These are phyloP conservation scores for Puccinia brachypodii DNA, from an alignment of 1,284 basidiomycete species.

Conservation along the genomic window DNA sequence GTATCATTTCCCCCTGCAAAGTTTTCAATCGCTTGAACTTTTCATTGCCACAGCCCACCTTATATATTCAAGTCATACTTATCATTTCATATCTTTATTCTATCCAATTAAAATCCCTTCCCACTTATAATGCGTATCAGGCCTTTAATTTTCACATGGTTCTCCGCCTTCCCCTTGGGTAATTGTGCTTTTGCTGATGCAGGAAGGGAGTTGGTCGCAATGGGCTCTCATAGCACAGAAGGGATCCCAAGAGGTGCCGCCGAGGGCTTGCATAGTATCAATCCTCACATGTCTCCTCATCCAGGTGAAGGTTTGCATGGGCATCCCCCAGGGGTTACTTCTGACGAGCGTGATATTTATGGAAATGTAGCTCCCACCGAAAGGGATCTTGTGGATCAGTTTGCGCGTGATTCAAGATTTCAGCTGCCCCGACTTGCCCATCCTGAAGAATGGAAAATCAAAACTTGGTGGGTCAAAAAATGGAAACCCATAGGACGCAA, in stretches of 20 bases:
- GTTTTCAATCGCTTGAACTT: neutral
- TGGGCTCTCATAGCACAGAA: neutral
- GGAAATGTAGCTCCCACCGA: neutral
- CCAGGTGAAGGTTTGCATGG: neutral
- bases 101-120: neutral
- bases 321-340: neutral
- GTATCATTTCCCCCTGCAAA: neutral
- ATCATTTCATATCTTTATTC: neutral
- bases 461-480: slow-evolving; percentile 14
- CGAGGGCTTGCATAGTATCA: neutral
- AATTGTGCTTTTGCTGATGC: neutral
- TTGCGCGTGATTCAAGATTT: too few species aligned
- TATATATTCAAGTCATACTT: neutral
- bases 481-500: neutral
- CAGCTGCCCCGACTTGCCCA: neutral
- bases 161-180: neutral
- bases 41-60: neutral
- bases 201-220: neutral
- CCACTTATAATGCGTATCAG: neutral
- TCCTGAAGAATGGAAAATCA: slow-evolving; percentile 9
- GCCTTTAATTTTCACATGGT: neutral
- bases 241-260: neutral
- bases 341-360: neutral
- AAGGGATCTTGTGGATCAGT: neutral
- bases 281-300: neutral